These are phyloP conservation scores for Aciculoconidium aculeatum DNA, from an alignment of 805 yeast genomes.

Conservation along the genomic window DNA sequence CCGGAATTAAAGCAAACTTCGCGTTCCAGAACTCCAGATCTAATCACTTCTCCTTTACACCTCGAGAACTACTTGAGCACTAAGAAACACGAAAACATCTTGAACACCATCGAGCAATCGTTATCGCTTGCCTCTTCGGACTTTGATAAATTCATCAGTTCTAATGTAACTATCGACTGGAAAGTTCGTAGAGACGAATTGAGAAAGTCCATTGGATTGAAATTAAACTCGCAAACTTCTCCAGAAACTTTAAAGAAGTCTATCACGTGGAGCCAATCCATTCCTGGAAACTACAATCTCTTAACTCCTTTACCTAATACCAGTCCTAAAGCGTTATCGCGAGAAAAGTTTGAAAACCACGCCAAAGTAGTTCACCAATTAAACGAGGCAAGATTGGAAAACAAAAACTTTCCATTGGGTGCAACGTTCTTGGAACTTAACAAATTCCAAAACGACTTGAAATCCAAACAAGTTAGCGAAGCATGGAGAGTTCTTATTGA, in stretches of 20 bases:
- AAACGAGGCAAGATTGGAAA: slow-evolving; percentile 60
- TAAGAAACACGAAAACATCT: slow-evolving; percentile 76
- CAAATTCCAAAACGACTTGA: slow-evolving; percentile 51
- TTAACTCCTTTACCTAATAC: slow-evolving; percentile 22
- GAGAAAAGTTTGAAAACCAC: slow-evolving; percentile 63
- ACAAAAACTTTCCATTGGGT: slow-evolving; percentile 50
- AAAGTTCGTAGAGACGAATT: slow-evolving; percentile 67
- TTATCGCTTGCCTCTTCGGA: slow-evolving; percentile 70
- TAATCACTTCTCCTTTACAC: slow-evolving; percentile 15
- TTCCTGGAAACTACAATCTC: slow-evolving; percentile 27
- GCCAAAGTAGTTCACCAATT: slow-evolving; percentile 67
- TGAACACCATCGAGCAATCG: slow-evolving; percentile 78
- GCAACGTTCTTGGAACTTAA: slow-evolving; percentile 56
- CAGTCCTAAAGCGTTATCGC: slow-evolving; percentile 25
- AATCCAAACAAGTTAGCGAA: slow-evolving; percentile 67
- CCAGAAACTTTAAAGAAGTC: slow-evolving; percentile 16
- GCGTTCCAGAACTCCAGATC: slow-evolving; percentile 2
- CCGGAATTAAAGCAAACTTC: slow-evolving; percentile 9
- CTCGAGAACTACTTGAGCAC: slow-evolving; percentile 58
- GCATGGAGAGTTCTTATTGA: slow-evolving; percentile 63
- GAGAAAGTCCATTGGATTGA: slow-evolving; percentile 59
- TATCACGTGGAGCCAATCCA: slow-evolving; percentile 30
- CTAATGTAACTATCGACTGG: slow-evolving; percentile 81
- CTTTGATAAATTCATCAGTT: slow-evolving; percentile 71
- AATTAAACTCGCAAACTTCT: slow-evolving; percentile 2